Base-by-base conservation (phyloP, 148 eudicot species). In the Heliosperma pusillum region DNA sequence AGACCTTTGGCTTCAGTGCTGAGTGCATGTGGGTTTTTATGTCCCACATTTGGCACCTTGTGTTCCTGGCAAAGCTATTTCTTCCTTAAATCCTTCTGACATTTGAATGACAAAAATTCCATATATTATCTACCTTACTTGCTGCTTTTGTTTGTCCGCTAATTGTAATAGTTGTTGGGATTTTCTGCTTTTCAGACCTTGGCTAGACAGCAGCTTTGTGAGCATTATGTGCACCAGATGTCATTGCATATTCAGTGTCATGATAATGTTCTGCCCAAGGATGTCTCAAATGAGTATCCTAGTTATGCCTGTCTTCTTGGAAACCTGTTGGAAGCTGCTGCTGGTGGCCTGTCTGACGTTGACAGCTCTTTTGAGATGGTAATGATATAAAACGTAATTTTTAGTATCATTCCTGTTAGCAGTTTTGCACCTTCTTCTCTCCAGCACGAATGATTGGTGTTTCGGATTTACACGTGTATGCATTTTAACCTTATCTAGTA, bases 281-380 rank as follows among this genome's bases (percentile, higher is more conserved):
- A 95, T 72, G 74, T 87, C 71, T 88, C 96, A 79, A 56, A 77
- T 45, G 96, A 88, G 71, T 88, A 81, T 82, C 99, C 99, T 73
- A 85, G 96, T 82, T 92, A 86, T 87, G 99, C 99, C 7, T 92
- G 96, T 82, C 95, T 95, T 78, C 93, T 95, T 63, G 99, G 93
- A 66, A 95, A 95, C 86, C 44, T 87, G 75, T 71, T 92, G 71
- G 96, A 92, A 85, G 87, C 87, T 76, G 90, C 89, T 80, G 82
- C 85, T 69, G 78, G 84, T 74, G 86, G 91, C 78, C 78, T 95
- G 42, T 77, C 92, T 30, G 85, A 81, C 74, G 79, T 84, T 74
- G 83, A 80, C 66, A 82, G 85, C 77, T 85, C 92, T 57, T 84
- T 85, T 82, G 89, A 89, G 81, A 82, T 84, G 93, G 99, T 95